phyloP scores from a whole-genome alignment of 352 stramenopile genomes.

The Pythium insidiosum region DNA sequence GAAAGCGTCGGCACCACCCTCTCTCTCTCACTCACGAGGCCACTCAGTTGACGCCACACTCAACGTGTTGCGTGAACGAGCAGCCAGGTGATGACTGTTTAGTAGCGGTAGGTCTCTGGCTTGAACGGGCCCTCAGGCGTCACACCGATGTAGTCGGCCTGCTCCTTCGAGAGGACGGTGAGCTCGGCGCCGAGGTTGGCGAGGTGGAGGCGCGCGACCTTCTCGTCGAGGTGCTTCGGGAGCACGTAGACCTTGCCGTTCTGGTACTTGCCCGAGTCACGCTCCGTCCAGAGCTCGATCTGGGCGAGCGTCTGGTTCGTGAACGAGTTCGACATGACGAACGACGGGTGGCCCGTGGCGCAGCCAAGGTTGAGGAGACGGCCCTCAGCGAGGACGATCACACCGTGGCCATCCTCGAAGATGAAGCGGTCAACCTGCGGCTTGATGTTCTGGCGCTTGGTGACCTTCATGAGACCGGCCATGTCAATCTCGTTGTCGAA shows the following conservation, averaged over 20 bases:
- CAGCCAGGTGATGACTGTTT: no score
- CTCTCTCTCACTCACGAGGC: no score
- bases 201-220: slow-evolving; percentile 97
- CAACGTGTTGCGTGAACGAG: no score
- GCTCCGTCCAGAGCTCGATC: slow-evolving; percentile 97
- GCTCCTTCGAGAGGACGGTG: slow-evolving; percentile 91
- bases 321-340: slow-evolving; percentile 99
- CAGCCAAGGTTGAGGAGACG: slow-evolving; percentile 98
- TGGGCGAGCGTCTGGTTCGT: slow-evolving; percentile 99
- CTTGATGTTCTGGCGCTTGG: slow-evolving; percentile 98
- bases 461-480: slow-evolving; percentile 82
- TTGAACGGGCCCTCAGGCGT: slow-evolving; percentile 94
- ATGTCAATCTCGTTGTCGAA: slow-evolving; percentile 99
- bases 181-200: slow-evolving; percentile 94
- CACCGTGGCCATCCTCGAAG: slow-evolving; percentile 92
- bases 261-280: slow-evolving; percentile 93
- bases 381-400: slow-evolving; percentile 97
- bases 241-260: slow-evolving; percentile 97
- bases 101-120: slow-evolving; percentile 98
- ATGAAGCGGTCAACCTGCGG: slow-evolving; percentile 98
- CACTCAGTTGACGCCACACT: no score
- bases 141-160: slow-evolving; percentile 98
- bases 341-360: slow-evolving; percentile 97
- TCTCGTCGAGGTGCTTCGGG: slow-evolving; percentile 98
- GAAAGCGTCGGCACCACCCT: no score